Evolutionary conservation across 768 basidiomycete genomes (phyloP).

Genomic region (Dentipellis sp.): DNA sequence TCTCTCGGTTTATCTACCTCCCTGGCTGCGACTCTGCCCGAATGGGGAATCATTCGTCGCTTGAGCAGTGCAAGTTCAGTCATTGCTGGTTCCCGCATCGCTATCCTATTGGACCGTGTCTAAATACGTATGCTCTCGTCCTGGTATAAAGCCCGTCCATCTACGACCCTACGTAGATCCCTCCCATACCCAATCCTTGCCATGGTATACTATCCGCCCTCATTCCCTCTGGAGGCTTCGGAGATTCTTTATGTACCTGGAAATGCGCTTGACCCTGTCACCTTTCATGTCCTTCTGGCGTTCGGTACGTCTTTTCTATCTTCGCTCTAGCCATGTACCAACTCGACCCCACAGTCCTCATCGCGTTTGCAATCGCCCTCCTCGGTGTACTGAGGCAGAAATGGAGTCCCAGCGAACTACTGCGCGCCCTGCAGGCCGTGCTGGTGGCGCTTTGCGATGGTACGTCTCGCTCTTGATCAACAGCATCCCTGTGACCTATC

Average conservation of each 20-base stretch:
- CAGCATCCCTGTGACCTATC: not conserved
- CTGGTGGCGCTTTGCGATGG: not conserved
- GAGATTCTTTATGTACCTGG: too few species aligned
- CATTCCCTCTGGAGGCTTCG: too few species aligned
- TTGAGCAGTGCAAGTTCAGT: too few species aligned
- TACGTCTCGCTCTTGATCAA: not conserved
- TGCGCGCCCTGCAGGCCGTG: not conserved
- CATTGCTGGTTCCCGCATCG: not conserved
- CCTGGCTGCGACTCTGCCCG: too few species aligned
- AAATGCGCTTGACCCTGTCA: too few species aligned
- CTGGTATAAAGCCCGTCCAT: not conserved
- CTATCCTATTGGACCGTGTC: not conserved
- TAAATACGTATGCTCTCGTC: not conserved
- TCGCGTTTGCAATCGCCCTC: too few species aligned
- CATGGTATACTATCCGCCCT: not conserved
- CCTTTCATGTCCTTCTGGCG: too few species aligned
- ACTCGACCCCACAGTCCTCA: too few species aligned
- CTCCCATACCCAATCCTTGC: not conserved
- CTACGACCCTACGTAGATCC: not conserved
- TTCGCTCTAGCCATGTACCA: too few species aligned
- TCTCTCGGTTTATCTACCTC: too few species aligned
- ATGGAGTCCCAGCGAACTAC: not conserved
- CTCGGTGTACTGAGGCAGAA: not conserved
- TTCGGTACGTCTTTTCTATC: too few species aligned
- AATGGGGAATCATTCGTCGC: too few species aligned